These are phyloP conservation scores for Penicillium bovifimosum DNA, from an alignment of 495 filamentous ascomycete species.

Conservation along the genomic window DNA sequence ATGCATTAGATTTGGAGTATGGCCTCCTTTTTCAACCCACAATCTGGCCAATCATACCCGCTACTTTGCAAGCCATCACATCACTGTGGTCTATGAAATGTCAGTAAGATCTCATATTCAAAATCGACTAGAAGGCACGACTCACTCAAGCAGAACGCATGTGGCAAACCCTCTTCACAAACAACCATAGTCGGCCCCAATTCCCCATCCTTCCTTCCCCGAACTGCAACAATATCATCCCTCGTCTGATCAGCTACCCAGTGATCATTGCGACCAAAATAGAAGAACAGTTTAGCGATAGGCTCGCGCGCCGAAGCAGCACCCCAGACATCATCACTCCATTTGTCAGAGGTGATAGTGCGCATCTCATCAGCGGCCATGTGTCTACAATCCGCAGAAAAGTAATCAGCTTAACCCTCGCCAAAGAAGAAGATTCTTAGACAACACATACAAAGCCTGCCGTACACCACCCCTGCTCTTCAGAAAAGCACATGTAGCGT, in stretches of 20 bases:
- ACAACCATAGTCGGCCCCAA: constrained; percentile 62
- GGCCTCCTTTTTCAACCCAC: not conserved
- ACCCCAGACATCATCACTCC: constrained; percentile 80
- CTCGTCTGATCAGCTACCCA: constrained; percentile 78
- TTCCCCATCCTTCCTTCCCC: constrained; percentile 35
- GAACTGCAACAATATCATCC: constrained; percentile 61
- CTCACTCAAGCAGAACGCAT: constrained; percentile 78
- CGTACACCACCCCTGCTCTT: constrained; percentile 57
- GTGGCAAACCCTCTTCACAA: constrained; percentile 66
- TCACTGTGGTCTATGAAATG: constrained; percentile 51
- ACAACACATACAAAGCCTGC: constrained; percentile 59
- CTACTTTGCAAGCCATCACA: constrained; percentile 60
- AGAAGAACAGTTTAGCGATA: constrained; percentile 63
- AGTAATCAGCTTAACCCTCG: not conserved
- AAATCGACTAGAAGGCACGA: constrained; percentile 12
- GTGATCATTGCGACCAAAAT: constrained; percentile 70
- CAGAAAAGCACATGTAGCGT: constrained; percentile 59
- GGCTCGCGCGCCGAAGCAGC: constrained; percentile 38
- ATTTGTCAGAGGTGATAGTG: constrained; percentile 67
- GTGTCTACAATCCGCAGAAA: constrained; percentile 31
- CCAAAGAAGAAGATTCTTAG: not conserved
- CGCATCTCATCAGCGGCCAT: constrained; percentile 73
- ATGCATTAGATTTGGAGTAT: not conserved
- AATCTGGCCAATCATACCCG: constrained; percentile 56
- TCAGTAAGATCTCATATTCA: constrained; percentile 5